Percentiles rank a stretch among this genome's conserved stretches.
phyloP scores from a whole-genome alignment of 2,329 filamentous ascomycete genomes.

The Fusarium oligoseptatum region DNA sequence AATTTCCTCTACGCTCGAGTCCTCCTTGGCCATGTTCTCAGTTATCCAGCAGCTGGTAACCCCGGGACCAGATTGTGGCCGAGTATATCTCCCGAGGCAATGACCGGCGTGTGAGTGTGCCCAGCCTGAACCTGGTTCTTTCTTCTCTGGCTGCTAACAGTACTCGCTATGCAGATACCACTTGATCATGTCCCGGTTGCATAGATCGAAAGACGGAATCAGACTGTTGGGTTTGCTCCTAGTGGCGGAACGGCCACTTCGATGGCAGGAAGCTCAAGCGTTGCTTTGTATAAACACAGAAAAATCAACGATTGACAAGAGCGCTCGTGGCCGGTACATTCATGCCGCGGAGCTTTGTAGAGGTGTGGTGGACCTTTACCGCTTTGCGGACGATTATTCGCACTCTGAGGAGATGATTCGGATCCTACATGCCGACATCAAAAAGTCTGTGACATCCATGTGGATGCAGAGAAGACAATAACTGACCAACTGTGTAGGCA shows the following conservation, averaged over 20 bases:
- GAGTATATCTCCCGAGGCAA: slow-evolving; percentile 11
- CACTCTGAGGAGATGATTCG: background rate
- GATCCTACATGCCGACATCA: slow-evolving; percentile 15
- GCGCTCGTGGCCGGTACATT: background rate
- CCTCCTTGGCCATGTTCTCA: slow-evolving; percentile 19
- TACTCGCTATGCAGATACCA: background rate
- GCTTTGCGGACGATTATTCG: background rate
- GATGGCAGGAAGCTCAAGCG: slow-evolving; percentile 23
- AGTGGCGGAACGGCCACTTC: slow-evolving; percentile 5
- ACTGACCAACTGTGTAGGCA: slow-evolving; percentile 8
- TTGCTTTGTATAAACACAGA: slow-evolving; percentile 18
- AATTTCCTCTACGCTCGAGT: slow-evolving; percentile 28
- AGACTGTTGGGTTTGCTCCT: slow-evolving; percentile 14
- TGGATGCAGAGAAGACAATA: background rate
- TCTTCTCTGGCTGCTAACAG: background rate
- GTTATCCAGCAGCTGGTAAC: background rate
- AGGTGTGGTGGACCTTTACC: slow-evolving; percentile 15
- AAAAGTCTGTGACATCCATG: background rate
- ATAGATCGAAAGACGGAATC: background rate
- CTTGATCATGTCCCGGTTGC: slow-evolving; percentile 5
- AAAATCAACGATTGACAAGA: background rate
- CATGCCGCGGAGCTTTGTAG: slow-evolving; percentile 21
- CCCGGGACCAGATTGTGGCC: background rate
- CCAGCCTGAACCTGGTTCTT: background rate
- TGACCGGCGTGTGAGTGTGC: background rate